Conservation (phyloP, 2,329 filamentous ascomycete genomes). For the Apiospora pterosperma region DNA sequence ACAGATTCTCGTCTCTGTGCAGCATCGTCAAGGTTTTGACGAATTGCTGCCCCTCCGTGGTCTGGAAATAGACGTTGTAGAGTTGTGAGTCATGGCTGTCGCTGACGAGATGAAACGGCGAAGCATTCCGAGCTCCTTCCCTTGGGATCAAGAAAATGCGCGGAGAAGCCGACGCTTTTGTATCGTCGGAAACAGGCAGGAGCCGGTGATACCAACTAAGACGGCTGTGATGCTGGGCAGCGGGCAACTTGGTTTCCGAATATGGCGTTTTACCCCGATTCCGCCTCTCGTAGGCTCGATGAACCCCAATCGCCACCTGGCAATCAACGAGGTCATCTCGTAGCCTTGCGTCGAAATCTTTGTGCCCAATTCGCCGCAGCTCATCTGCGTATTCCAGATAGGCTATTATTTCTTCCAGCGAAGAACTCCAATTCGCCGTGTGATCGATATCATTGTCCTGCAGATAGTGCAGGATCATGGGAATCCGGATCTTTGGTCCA, state of each 20-base stretch:
- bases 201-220: constrained; percentile 21
- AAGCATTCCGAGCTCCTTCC: background rate
- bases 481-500: constrained; percentile 29
- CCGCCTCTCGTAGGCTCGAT: constrained; percentile 14
- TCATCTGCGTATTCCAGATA: constrained; percentile 24
- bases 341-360: constrained; percentile 17
- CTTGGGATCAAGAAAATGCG: constrained; percentile 9
- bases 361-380: constrained; percentile 18
- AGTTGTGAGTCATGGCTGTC: background rate
- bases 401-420: constrained; percentile 31
- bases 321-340: constrained; percentile 18
- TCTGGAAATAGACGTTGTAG: background rate
- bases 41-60: background rate
- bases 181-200: constrained; percentile 8
- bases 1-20: background rate
- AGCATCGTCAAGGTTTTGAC: background rate
- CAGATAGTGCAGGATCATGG: constrained; percentile 41
- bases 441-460: constrained; percentile 44
- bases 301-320: constrained; percentile 18
- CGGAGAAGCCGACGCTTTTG: background rate
- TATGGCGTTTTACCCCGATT: constrained; percentile 16
- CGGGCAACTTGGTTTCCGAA: constrained; percentile 17
- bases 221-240: constrained; percentile 12
- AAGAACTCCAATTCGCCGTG: constrained; percentile 25
- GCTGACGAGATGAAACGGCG: background rate